A percentile compares a stretch with the other conserved stretches of the same genome.
phyloP scores from a whole-genome alignment of 106 monocot genomes.

The Allium fistulosum region DNA sequence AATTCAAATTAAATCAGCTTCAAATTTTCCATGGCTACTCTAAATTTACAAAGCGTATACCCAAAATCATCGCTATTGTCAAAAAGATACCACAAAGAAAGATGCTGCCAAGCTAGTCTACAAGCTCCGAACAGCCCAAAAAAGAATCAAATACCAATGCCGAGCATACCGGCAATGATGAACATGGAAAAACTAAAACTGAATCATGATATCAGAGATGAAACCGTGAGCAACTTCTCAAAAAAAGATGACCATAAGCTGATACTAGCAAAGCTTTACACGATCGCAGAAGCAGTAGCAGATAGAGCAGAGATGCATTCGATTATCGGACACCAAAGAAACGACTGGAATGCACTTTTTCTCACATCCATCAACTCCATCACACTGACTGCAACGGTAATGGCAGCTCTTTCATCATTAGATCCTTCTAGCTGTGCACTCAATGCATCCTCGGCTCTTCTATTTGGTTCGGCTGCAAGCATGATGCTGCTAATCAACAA shows the following conservation, averaged over 20 bases:
- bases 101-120: not conserved
- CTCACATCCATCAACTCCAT: constrained; percentile 61
- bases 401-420: constrained; percentile 33
- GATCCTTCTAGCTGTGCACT: constrained; percentile 1
- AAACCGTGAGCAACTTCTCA: not conserved
- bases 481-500: not conserved
- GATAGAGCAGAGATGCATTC: constrained; percentile 79
- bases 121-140: not conserved
- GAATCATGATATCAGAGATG: not conserved
- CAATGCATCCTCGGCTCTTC: constrained; percentile 28
- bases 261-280: constrained; percentile 21
- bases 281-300: constrained; percentile 61
- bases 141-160: not conserved
- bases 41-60: not conserved
- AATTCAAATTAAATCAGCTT: not conserved
- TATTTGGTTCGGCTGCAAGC: not conserved
- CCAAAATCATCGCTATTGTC: not conserved
- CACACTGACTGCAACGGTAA: constrained; percentile 49
- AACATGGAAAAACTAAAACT: not conserved
- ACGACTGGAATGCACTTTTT: constrained; percentile 74
- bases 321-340: constrained; percentile 63
- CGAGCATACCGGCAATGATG: not conserved
- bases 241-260: too few relatives aligned
- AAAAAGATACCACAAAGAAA: not conserved
- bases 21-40: not conserved